phyloP scores from a whole-genome alignment of 257 asterid species.

The Nicotiana obtusifolia region DNA sequence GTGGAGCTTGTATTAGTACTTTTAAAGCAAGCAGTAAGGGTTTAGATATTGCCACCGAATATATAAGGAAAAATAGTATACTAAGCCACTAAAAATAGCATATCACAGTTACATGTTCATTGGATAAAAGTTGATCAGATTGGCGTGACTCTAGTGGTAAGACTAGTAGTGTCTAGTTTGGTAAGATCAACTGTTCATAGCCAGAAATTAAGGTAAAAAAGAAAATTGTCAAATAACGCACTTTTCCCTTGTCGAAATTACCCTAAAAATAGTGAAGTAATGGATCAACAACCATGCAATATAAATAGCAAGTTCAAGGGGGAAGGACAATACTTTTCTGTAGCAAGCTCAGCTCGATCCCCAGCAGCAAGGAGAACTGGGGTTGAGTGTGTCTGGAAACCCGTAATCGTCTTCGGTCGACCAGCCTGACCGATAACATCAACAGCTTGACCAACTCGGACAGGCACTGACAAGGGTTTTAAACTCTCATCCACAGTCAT shows the following conservation, averaged over 20 bases:
- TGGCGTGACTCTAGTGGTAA: background rate
- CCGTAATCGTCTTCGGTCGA: conserved; percentile 92
- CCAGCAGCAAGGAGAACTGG: conserved; percentile 90
- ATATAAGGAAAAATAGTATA: background rate
- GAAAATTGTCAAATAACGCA: background rate
- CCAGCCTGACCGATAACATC: conserved; percentile 96
- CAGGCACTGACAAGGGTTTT: conserved; percentile 81
- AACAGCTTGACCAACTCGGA: conserved; percentile 95
- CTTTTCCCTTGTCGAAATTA: background rate
- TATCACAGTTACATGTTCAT: background rate
- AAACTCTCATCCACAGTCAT: conserved; percentile 88
- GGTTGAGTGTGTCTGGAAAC: conserved; percentile 89
- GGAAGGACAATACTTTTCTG: conserved; percentile 52
- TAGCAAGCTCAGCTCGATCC: conserved; percentile 95
- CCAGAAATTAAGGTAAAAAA: background rate
- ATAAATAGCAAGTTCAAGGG: background rate
- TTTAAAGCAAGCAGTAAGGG: background rate
- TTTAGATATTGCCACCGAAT: background rate
- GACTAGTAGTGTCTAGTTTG: background rate
- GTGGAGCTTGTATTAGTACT: background rate
- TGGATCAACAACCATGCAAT: background rate
- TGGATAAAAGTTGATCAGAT: background rate
- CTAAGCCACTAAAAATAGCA: background rate
- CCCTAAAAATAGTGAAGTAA: background rate
- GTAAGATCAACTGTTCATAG: background rate